Percentiles rank a stretch among this genome's conserved stretches.
Conservation (phyloP, 495 filamentous ascomycete genomes). For the Aspergillus panamensis region DNA sequence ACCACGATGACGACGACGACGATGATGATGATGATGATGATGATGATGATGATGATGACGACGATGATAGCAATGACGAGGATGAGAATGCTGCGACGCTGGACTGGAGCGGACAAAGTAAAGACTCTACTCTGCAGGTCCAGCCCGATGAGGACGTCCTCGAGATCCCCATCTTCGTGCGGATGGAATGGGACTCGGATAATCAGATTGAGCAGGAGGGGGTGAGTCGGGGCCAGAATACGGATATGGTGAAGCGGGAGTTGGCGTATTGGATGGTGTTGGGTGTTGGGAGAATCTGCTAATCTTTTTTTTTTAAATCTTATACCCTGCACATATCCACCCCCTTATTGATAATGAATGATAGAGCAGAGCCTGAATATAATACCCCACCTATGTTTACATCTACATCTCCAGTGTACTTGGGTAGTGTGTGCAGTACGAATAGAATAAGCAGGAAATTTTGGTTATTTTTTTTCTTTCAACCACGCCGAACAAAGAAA, state of each 20-base stretch:
- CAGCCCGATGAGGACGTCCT: slow-evolving; percentile 82
- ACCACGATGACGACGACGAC: slow-evolving; percentile 21
- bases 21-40: slow-evolving; percentile 24
- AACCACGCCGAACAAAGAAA: slow-evolving; percentile 23
- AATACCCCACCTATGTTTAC: not conserved
- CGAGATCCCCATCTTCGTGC: slow-evolving; percentile 91
- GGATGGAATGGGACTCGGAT: slow-evolving; percentile 88
- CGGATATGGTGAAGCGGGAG: slow-evolving; percentile 60
- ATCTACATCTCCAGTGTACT: not conserved
- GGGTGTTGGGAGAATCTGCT: slow-evolving; percentile 71
- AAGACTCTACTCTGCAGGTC: slow-evolving; percentile 25
- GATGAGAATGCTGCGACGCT: slow-evolving; percentile 5
- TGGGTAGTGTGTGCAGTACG: not conserved
- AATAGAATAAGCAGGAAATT: slow-evolving; percentile 10
- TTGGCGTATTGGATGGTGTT: slow-evolving; percentile 94
- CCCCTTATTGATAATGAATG: too few relatives aligned
- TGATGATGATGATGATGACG: slow-evolving; percentile 19
- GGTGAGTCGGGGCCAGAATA: slow-evolving; percentile 48
- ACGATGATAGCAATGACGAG: slow-evolving; percentile 16
- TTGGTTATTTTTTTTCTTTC: slow-evolving; percentile 20
- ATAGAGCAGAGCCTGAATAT: not conserved
- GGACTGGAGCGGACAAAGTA: slow-evolving; percentile 25
- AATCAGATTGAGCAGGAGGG: slow-evolving; percentile 62
- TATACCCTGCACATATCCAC: not conserved
- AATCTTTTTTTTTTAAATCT: slow-evolving; percentile 7